These are phyloP conservation scores for Boletus reticulatus DNA, from an alignment of 768 basidiomycete species.

Conservation along the genomic window DNA sequence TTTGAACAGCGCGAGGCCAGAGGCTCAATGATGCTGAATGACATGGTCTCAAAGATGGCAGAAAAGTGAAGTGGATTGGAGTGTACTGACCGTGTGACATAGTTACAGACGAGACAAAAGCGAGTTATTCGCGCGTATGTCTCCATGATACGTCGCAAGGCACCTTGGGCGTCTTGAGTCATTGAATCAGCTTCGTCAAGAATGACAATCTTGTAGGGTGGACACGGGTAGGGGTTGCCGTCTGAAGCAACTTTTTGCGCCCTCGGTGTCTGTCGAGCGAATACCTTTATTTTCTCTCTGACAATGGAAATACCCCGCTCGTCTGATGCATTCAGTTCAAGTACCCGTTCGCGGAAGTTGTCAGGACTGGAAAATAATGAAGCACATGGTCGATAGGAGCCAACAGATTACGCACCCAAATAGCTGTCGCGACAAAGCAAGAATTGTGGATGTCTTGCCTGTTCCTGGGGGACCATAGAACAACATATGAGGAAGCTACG, in stretches of 20 bases:
- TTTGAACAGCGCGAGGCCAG: constrained; percentile 98
- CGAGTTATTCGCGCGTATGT: constrained; percentile 96
- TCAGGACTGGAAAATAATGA: constrained; percentile 65
- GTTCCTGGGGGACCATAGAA: constrained; percentile 99
- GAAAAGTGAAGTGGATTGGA: not conserved
- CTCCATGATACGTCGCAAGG: constrained; percentile 98
- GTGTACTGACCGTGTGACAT: constrained; percentile 84
- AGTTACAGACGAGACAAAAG: constrained; percentile 98
- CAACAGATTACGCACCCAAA: constrained; percentile 68
- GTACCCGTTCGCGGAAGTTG: constrained; percentile 87
- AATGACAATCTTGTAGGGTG: constrained; percentile 98
- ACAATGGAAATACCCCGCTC: constrained; percentile 97
- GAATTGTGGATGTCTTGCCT: constrained; percentile 97
- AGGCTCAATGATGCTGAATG: constrained; percentile 90
- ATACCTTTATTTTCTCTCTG: constrained; percentile 97
- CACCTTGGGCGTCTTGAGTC: constrained; percentile 99
- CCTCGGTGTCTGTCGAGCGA: constrained; percentile 89
- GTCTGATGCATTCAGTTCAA: constrained; percentile 98
- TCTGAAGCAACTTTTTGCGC: constrained; percentile 73
- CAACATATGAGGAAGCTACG: constrained; percentile 95
- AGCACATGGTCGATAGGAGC: not conserved
- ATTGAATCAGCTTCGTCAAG: constrained; percentile 99
- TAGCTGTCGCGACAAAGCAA: constrained; percentile 89
- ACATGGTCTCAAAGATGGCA: not conserved
- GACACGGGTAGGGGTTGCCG: constrained; percentile 87